phyloP scores from a whole-genome alignment of 2,329 filamentous ascomycete species.

The Macrophomina phaseolina region DNA sequence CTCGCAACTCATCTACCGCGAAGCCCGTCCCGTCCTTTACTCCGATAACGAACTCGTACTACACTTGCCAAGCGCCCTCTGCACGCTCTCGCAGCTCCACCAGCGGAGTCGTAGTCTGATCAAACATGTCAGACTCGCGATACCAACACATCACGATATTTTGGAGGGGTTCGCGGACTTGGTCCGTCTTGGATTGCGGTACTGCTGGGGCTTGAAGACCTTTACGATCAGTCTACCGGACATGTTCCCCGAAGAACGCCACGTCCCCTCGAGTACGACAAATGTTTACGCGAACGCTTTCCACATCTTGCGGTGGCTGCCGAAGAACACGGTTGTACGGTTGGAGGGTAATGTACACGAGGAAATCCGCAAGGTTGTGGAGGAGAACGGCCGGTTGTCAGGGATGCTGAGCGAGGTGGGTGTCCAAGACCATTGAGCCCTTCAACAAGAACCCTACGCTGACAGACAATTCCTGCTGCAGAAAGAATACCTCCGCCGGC shows the following conservation, averaged over 20 bases:
- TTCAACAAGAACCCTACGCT: neutral
- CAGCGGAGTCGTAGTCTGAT: constrained; percentile 52
- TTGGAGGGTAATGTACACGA: constrained; percentile 48
- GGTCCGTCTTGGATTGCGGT: constrained; percentile 52
- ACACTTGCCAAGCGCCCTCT: constrained; percentile 44
- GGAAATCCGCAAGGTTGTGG: constrained; percentile 49
- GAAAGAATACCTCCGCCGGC: constrained; percentile 42
- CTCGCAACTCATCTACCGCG: constrained; percentile 48
- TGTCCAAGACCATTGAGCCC: neutral
- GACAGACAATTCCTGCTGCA: constrained; percentile 21
- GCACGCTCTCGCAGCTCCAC: constrained; percentile 47
- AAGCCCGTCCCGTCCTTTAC: constrained; percentile 50
- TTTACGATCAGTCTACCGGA: constrained; percentile 48
- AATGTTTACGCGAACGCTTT: constrained; percentile 56
- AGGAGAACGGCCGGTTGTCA: constrained; percentile 49
- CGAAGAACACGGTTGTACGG: constrained; percentile 48
- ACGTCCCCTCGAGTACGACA: constrained; percentile 38
- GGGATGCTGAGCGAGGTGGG: constrained; percentile 49
- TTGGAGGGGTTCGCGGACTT: constrained; percentile 54
- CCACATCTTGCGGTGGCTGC: constrained; percentile 54
- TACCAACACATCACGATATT: constrained; percentile 54
- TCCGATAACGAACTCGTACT: constrained; percentile 48
- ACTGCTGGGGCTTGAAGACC: constrained; percentile 52
- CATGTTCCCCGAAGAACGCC: constrained; percentile 38
- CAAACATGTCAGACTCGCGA: constrained; percentile 51